Evolutionary conservation across 2,329 filamentous ascomycete species (phyloP), one percentile per base, ranked within the genome.

Genomic region (Fusarium sp.): DNA sequence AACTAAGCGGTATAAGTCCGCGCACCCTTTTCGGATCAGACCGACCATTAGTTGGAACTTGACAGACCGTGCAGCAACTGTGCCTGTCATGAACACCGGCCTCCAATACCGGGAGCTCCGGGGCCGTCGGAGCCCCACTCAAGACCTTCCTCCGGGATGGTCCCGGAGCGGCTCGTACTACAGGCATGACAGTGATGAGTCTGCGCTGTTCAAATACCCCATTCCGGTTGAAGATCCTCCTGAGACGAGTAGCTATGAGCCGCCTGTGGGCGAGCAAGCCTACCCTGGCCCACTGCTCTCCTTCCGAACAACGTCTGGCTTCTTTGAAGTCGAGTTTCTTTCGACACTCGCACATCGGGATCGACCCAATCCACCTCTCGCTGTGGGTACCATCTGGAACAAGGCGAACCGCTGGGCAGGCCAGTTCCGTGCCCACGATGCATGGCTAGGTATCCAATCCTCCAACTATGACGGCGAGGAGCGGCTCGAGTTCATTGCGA

Each of bases 391-490:
- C 54, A 81, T 84, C 66, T 81, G 78, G 77, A 73, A 75, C 52
- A 78, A 72, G 40, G 69, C 71, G 4, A 76, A 77, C 42, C 73
- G 74, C 33, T 83, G 81, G 81, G 75, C 81, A n/a, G 82, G 82
- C 28, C 77, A 80, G 48, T 78, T 84, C 36, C 78, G 81, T 39
- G 78, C 81, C n/a, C 82, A 84, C 66, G 82, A 84, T 52, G 78
- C 77, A 34, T 84, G 82, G 82, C 70, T 84, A 38, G 82, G 82
- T 10, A 71, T 84, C 7, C 81, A 84, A 68, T 79, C 80, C n/a
- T 82, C 81, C 62, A 84, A 84, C 71, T 81, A 84, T 56, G 81
- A 81, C 8, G 81, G 81, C 42, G 80, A 81, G 45, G 82, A 83
- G 74, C 77, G 76, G 49, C 77, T 84, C 26, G 82, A 84, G 69